Evolutionary conservation across 2,329 filamentous ascomycete species (phyloP).

Genomic region (Microthyrium microscopicum): DNA sequence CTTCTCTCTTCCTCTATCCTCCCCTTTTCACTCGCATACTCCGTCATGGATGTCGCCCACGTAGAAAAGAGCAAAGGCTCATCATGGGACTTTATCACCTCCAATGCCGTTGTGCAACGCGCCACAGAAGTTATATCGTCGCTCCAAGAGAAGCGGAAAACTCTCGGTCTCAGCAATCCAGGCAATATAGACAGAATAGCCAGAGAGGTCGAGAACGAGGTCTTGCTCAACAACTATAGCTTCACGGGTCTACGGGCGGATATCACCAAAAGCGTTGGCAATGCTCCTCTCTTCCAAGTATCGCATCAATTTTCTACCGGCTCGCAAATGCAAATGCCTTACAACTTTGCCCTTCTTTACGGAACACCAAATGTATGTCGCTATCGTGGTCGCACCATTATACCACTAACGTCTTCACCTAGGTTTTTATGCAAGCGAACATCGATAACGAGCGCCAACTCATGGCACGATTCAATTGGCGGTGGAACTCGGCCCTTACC

Average conservation of each 20-base stretch:
- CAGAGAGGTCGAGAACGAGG: constrained; percentile 88
- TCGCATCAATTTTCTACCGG: constrained; percentile 95
- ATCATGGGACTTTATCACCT: constrained; percentile 45
- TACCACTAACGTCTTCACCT: background rate
- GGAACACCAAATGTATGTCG: constrained; percentile 71
- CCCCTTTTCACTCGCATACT: background rate
- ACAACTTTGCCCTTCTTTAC: constrained; percentile 87
- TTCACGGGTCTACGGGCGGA: constrained; percentile 93
- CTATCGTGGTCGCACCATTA: background rate
- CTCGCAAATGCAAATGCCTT: constrained; percentile 74
- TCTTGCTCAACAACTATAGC: constrained; percentile 90
- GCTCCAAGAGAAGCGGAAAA: constrained; percentile 73
- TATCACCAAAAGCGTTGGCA: constrained; percentile 89
- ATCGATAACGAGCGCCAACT: constrained; percentile 84
- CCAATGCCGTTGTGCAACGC: constrained; percentile 55
- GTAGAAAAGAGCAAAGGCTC: constrained; percentile 9
- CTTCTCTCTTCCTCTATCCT: background rate
- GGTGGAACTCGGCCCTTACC: constrained; percentile 65
- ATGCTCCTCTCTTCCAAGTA: constrained; percentile 87
- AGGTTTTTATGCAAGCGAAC: constrained; percentile 94
- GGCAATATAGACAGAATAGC: constrained; percentile 81
- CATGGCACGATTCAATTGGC: constrained; percentile 80
- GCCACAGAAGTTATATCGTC: constrained; percentile 63
- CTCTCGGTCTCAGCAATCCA: constrained; percentile 79
- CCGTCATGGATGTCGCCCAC: background rate